Conservation (phyloP, 2,329 filamentous ascomycete species). For the Phaeophleospora eucalypticola region DNA sequence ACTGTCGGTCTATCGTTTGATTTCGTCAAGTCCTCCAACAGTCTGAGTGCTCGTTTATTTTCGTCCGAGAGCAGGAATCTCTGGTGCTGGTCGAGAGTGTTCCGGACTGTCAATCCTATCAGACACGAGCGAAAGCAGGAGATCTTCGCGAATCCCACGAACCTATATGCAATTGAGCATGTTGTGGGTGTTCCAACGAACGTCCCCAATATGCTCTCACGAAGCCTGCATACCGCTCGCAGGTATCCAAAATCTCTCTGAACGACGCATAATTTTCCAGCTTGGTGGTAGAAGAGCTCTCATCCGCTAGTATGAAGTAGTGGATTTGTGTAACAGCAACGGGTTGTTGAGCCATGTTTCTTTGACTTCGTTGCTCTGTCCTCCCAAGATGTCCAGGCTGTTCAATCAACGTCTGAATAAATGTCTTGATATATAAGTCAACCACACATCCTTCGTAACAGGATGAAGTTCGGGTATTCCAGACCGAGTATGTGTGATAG, state of each 20-base stretch:
- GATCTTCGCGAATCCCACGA: background rate
- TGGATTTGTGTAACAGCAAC: background rate
- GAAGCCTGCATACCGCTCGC: conserved; percentile 1
- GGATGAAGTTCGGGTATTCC: too few species aligned
- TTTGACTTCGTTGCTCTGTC: too few species aligned
- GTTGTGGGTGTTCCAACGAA: conserved; percentile 9
- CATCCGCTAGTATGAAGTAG: background rate
- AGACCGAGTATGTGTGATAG: too few species aligned
- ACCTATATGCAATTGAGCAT: conserved; percentile 14
- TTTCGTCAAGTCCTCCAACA: conserved; percentile 4
- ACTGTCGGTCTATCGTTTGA: background rate
- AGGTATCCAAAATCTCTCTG: conserved; percentile 6
- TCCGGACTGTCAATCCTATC: conserved; percentile 9
- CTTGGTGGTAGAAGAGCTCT: background rate
- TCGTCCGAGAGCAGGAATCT: conserved; percentile 7
- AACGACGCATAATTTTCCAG: too few species aligned
- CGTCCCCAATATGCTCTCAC: conserved; percentile 13
- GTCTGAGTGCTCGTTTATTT: conserved; percentile 3
- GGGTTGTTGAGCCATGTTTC: too few species aligned
- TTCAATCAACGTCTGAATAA: too few species aligned
- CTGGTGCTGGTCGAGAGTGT: conserved; percentile 8
- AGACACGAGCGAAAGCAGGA: background rate
- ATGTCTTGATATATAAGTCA: too few species aligned
- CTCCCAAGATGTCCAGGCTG: too few species aligned
- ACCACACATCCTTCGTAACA: too few species aligned